Percentiles rank a stretch among this genome's conserved stretches.
Conservation (phyloP, 805 yeast species). For the Barnettozyma botsteinii region DNA sequence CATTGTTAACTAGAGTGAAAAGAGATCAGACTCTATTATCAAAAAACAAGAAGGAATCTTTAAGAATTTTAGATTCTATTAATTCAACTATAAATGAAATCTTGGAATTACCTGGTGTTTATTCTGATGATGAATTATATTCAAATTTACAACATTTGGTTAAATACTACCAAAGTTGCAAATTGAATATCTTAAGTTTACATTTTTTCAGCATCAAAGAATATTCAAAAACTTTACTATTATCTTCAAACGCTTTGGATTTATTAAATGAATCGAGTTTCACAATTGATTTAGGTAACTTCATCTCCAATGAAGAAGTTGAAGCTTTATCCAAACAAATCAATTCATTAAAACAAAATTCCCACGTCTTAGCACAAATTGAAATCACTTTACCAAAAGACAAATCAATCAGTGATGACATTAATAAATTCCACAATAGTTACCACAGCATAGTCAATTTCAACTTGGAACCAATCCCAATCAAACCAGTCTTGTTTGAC, state of each 20-base stretch:
- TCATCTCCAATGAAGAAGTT: constrained; percentile 35
- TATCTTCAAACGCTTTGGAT: constrained; percentile 31
- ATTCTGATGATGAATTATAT: constrained; percentile 68
- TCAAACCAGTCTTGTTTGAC: constrained; percentile 90
- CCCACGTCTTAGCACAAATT: constrained; percentile 46
- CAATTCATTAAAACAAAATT: constrained; percentile 19
- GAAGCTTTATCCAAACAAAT: constrained; percentile 20
- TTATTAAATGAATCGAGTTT: constrained; percentile 15
- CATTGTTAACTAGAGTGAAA: constrained; percentile 58
- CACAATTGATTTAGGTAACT: constrained; percentile 10
- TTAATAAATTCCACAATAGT: constrained; percentile 21
- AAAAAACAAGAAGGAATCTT: constrained; percentile 28
- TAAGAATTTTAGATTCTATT: constrained; percentile 36
- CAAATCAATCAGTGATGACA: constrained; percentile 22
- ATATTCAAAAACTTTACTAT: constrained; percentile 42
- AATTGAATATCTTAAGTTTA: constrained; percentile 39
- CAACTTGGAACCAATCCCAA: constrained; percentile 48
- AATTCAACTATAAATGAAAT: constrained; percentile 50
- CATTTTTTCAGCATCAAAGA: constrained; percentile 36
- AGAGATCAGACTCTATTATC: constrained; percentile 47
- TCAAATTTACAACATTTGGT: constrained; percentile 47
- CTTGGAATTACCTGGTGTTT: constrained; percentile 86
- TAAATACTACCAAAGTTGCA: constrained; percentile 40
- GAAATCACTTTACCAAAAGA: constrained; percentile 27
- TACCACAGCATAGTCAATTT: constrained; percentile 24